A percentile compares a stretch with the other conserved stretches of the same genome.
Evolutionary conservation across 805 yeast species (phyloP).

Genomic region (Yarrowia sp.): DNA sequence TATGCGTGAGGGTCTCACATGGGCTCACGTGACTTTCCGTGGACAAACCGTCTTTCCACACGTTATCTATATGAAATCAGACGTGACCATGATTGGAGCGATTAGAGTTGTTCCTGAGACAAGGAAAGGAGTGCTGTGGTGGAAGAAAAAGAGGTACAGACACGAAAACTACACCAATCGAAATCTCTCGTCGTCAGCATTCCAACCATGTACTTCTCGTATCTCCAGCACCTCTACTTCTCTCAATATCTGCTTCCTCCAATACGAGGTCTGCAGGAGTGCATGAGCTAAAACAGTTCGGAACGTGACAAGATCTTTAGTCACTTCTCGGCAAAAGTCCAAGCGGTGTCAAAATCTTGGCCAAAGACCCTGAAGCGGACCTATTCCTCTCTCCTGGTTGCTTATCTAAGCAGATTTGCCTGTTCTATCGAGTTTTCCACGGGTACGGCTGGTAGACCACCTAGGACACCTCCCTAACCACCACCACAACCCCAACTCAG

Average conservation of each 20-base stretch:
- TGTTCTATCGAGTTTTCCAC: too few species aligned
- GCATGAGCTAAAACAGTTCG: constrained; percentile 21
- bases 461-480: too few species aligned
- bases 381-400: too few species aligned
- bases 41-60: background rate
- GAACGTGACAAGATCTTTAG: constrained; percentile 4
- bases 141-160: background rate
- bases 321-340: too few species aligned
- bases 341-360: too few species aligned
- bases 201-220: background rate
- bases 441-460: too few species aligned
- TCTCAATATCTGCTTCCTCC: background rate
- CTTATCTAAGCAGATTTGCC: too few species aligned
- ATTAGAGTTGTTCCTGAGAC: constrained; percentile 11
- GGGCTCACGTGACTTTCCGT: constrained; percentile 6
- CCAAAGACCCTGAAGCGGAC: too few species aligned
- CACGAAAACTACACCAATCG: background rate
- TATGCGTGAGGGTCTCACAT: too few species aligned
- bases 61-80: background rate
- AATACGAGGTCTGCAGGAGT: constrained; percentile 5
- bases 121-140: background rate
- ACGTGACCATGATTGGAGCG: background rate
- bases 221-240: too few species aligned
- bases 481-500: too few species aligned
- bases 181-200: too few species aligned